These are phyloP conservation scores for Calonectria pseudoreteaudii DNA, from an alignment of 2,329 filamentous ascomycete genomes.

Conservation along the genomic window DNA sequence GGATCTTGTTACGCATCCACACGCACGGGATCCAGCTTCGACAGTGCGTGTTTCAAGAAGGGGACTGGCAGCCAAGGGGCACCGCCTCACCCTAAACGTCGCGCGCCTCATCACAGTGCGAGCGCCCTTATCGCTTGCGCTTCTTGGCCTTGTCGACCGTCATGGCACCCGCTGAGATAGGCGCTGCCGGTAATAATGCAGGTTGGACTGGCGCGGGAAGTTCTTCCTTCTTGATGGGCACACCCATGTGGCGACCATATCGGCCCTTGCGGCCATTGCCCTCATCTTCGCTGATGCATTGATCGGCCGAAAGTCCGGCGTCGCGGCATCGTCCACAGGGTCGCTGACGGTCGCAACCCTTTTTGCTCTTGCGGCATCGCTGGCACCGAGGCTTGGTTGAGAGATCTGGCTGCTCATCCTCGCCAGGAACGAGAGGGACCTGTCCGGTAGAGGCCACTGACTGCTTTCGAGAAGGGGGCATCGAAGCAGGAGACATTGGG, in stretches of 20 bases:
- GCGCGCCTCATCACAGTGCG: background rate
- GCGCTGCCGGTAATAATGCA: slow-evolving; percentile 57
- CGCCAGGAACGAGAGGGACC: slow-evolving; percentile 67
- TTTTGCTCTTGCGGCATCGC: slow-evolving; percentile 99
- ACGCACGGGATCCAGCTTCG: slow-evolving; percentile 17
- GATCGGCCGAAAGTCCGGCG: slow-evolving; percentile 91
- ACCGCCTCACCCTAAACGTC: background rate
- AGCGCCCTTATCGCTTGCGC: slow-evolving; percentile 65
- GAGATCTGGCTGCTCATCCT: slow-evolving; percentile 92
- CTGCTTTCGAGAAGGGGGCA: slow-evolving; percentile 80
- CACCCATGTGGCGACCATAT: slow-evolving; percentile 81
- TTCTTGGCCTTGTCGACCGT: slow-evolving; percentile 70
- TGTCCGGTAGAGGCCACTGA: slow-evolving; percentile 72
- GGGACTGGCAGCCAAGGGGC: background rate
- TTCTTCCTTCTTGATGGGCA: slow-evolving; percentile 71
- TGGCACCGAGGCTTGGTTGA: slow-evolving; percentile 98
- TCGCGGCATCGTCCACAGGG: slow-evolving; percentile 96
- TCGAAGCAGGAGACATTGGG: slow-evolving; percentile 73
- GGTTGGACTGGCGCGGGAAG: slow-evolving; percentile 51
- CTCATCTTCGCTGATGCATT: slow-evolving; percentile 97
- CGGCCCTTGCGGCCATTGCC: slow-evolving; percentile 96
- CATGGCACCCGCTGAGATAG: slow-evolving; percentile 53
- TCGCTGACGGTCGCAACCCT: slow-evolving; percentile 96
- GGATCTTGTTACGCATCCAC: slow-evolving; percentile 19
- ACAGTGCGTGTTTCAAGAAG: slow-evolving; percentile 29